Evolutionary conservation across 139 green algal species (phyloP), one percentile per base, ranked within the genome.

Genomic region (Chlamydomonas eustigma): DNA sequence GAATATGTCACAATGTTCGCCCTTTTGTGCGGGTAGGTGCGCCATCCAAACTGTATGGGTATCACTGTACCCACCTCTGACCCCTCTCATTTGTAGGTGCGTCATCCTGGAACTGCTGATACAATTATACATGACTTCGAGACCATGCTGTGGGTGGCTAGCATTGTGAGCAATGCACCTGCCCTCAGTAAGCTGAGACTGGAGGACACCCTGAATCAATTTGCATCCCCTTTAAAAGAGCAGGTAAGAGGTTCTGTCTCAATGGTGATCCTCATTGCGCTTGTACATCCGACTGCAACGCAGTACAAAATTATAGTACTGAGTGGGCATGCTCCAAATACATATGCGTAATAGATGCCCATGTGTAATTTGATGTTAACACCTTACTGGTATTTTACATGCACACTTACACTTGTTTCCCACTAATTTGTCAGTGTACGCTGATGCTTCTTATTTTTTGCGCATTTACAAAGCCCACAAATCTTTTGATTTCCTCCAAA

Each of bases 201-300:
- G 71, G 88, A 96, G 64, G 92, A 98, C 51, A 97, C 87, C 58
- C 84, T 99, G 25, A 82, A 88, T 72, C 95, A 98, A 83, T 99
- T 99, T 86, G 91, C 90, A 5, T 90, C 88, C n/a, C 97, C 95
- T n/a, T 89, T 99, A 80, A 86, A 93, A 66, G 92, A 97, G 82
- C 92, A 96, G 89, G 91, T 93, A 63, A 5, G 75, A 18, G n/a
- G n/a, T n/a, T n/a, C n/a, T n/a, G n/a, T n/a, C n/a, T n/a, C n/a
- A n/a, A n/a, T n/a, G n/a, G n/a, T n/a, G n/a, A n/a, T n/a, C n/a
- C n/a, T n/a, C n/a, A n/a, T n/a, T n/a, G n/a, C n/a, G n/a, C n/a
- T n/a, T n/a, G n/a, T n/a, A n/a, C n/a, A n/a, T n/a, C n/a, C n/a
- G n/a, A n/a, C n/a, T n/a, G n/a, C n/a, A n/a, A n/a, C n/a, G n/a